Evolutionary conservation across 2,329 filamentous ascomycete species (phyloP).

Genomic region (Cladosporium colombiae): DNA sequence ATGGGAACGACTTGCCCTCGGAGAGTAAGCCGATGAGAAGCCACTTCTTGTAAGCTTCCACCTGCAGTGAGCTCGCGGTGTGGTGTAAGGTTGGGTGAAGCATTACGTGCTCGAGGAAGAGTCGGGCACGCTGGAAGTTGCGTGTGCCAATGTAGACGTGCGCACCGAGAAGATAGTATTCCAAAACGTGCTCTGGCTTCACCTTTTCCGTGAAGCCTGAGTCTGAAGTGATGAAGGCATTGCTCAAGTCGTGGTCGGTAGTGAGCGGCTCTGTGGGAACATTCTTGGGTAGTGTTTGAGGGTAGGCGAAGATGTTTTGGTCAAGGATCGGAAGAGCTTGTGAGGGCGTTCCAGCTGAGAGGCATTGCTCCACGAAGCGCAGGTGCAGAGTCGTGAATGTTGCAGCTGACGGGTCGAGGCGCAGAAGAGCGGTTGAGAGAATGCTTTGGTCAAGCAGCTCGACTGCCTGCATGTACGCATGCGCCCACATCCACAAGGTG

Average conservation of each 20-base stretch:
- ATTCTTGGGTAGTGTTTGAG: conserved; percentile 41
- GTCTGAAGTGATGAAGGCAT: conserved; percentile 60
- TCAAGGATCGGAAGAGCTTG: conserved; percentile 63
- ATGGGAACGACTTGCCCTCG: conserved; percentile 59
- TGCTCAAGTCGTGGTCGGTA: conserved; percentile 46
- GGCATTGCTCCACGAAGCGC: conserved; percentile 58
- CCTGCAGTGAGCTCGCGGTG: conserved; percentile 71
- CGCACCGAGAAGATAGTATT: conserved; percentile 54
- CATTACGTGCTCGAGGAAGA: conserved; percentile 55
- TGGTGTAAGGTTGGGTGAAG: conserved; percentile 66
- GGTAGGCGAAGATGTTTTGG: conserved; percentile 66
- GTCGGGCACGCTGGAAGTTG: conserved; percentile 46
- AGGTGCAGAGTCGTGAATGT: conserved; percentile 68
- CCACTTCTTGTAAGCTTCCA: conserved; percentile 92
- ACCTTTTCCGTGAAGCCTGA: conserved; percentile 61
- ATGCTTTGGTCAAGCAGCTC: conserved; percentile 35
- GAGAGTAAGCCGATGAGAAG: conserved; percentile 72
- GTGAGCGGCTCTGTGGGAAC: conserved; percentile 44
- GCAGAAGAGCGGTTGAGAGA: conserved; percentile 58
- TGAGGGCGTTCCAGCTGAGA: conserved; percentile 54
- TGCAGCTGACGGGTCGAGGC: conserved; percentile 65
- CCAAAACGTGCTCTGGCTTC: conserved; percentile 54
- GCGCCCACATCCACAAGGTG: conserved; percentile 44
- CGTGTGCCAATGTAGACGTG: conserved; percentile 49
- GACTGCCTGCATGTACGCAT: conserved; percentile 19